phyloP scores from a whole-genome alignment of 306 rosid species.

The Gillenia trifoliata region DNA sequence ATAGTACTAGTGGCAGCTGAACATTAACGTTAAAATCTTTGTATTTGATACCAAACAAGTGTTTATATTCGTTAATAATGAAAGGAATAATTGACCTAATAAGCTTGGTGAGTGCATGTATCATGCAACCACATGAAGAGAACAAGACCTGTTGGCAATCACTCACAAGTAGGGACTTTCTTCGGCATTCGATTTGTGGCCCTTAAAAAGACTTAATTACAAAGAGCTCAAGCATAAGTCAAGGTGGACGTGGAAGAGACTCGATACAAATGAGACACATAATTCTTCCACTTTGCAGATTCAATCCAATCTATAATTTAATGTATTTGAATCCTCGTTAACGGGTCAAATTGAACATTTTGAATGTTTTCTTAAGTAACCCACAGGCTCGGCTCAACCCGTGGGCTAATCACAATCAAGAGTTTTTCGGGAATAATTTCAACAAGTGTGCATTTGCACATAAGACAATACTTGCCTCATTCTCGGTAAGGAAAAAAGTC shows the following conservation, averaged over 20 bases:
- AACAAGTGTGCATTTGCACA: accelerated
- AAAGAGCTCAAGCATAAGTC: neutral
- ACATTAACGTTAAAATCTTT: too few species aligned
- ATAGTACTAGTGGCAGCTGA: too few species aligned
- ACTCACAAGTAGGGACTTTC: neutral
- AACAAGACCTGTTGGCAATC: neutral
- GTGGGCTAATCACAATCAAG: neutral
- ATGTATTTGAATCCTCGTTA: neutral
- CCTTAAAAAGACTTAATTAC: neutral
- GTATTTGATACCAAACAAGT: too few species aligned
- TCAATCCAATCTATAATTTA: neutral
- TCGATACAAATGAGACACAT: neutral
- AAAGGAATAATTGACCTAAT: neutral
- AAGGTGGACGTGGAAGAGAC: neutral
- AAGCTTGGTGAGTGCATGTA: neutral
- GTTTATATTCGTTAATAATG: too few species aligned
- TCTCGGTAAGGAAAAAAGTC: accelerated
- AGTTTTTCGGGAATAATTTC: too few species aligned
- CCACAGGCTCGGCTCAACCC: neutral
- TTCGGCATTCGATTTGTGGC: neutral
- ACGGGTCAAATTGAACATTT: neutral
- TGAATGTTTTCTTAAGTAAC: neutral
- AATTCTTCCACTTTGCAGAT: neutral
- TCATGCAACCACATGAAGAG: neutral
- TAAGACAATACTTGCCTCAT: too few species aligned